These are phyloP conservation scores for Quaeritorhiza haematococci DNA, from an alignment of 371 early-diverging fungal species.

Conservation along the genomic window DNA sequence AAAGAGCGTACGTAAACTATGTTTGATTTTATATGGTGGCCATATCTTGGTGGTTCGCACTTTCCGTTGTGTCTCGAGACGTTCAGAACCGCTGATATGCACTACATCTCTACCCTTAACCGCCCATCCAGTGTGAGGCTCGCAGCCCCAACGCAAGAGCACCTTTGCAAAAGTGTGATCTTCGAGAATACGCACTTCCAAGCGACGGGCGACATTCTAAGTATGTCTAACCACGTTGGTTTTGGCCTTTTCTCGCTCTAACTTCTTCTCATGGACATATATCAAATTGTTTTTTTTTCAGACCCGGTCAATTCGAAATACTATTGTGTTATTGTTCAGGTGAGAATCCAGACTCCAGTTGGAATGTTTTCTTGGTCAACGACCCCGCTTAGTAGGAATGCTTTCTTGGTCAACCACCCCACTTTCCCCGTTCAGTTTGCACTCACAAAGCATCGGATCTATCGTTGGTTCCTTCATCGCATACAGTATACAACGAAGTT, in stretches of 20 bases:
- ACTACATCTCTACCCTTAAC: not conserved
- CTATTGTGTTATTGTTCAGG: constrained; percentile 33
- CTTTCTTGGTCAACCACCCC: too few species aligned
- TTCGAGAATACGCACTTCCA: constrained; percentile 72
- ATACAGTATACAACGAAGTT: constrained; percentile 69
- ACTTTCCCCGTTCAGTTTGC: too few species aligned
- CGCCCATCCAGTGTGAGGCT: constrained; percentile 40
- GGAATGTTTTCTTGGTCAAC: too few species aligned
- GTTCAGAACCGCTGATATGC: not conserved
- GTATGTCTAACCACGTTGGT: constrained; percentile 4
- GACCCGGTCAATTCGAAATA: constrained; percentile 31
- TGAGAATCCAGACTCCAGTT: too few species aligned
- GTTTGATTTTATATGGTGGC: too few species aligned
- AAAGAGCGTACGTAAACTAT: constrained; percentile 52
- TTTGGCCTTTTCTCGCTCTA: not conserved
- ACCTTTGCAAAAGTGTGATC: constrained; percentile 77
- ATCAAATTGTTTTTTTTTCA: constrained; percentile 32
- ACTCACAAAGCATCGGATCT: too few species aligned
- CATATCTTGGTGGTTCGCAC: not conserved
- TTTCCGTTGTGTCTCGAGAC: not conserved
- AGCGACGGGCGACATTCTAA: constrained; percentile 12
- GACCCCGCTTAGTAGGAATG: too few species aligned
- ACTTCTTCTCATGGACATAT: not conserved
- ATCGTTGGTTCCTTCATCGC: too few species aligned
- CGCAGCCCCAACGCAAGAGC: constrained; percentile 60